Percentiles rank a stretch among this genome's conserved stretches.
These are phyloP conservation scores for Aegle marmelos DNA, from an alignment of 345 rosid genomes.

Conservation along the genomic window DNA sequence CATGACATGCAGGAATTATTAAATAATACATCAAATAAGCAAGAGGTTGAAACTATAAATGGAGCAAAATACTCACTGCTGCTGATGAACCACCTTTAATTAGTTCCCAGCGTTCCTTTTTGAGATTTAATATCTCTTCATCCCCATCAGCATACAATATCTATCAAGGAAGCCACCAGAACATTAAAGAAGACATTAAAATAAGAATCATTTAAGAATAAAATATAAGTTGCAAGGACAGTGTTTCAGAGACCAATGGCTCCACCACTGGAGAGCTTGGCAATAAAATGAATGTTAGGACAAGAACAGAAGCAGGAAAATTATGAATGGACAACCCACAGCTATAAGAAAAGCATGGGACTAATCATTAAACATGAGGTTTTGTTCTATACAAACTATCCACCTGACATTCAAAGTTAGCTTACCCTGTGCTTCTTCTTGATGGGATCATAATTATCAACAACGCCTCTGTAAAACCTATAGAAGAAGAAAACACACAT, in stretches of 20 bases:
- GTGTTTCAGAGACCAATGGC: background rate
- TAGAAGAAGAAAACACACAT: background rate
- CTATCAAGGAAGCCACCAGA: constrained; percentile 29
- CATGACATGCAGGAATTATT: background rate
- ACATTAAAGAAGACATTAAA: constrained; percentile 1
- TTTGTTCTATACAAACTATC: background rate
- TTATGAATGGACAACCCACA: background rate
- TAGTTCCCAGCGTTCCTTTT: constrained; percentile 51
- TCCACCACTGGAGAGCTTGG: background rate
- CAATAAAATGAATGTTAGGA: background rate
- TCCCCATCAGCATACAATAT: constrained; percentile 71
- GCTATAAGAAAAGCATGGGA: background rate
- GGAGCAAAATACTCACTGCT: constrained; percentile 24
- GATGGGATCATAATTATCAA: constrained; percentile 42
- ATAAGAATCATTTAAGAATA: background rate
- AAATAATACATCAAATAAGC: constrained; percentile 5
- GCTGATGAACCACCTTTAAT: constrained; percentile 26
- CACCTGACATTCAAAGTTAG: constrained; percentile 14
- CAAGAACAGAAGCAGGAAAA: background rate
- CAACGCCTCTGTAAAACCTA: constrained; percentile 71
- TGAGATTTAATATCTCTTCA: constrained; percentile 57
- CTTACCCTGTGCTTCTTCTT: constrained; percentile 63
- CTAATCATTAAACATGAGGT: background rate
- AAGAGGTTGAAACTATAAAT: constrained; percentile 16
- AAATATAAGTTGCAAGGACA: background rate